Base-by-base conservation (phyloP, 1,284 basidiomycete species). In the Ustilago esculenta region DNA sequence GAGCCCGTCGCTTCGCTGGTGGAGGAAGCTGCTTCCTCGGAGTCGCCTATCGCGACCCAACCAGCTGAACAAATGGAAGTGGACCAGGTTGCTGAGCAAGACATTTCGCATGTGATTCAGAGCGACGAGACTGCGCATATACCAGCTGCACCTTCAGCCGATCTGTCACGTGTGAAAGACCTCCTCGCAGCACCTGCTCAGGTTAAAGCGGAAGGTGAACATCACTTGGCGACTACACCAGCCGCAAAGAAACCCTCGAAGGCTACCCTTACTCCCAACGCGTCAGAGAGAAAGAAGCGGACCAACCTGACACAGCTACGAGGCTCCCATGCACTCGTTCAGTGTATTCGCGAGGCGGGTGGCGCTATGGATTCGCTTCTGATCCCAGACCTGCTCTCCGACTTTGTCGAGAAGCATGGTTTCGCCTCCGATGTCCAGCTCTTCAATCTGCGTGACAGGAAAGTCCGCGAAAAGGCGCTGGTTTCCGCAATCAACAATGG, bases 331-430 rank as follows among this genome's bases (percentile, higher is more conserved):
- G 41, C 64, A 14, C 61, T 72, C 5, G 69, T 67, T 10, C 42
- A 67, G 25, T 72, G 69, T 34, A 44, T 72, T 17, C 54, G 53
- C 18, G 58, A 72, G 10, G 46, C 50, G 0, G 69, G 64, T 12
- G 64, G 69, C 20, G 64, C 56, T 17, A 59, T 72, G 46, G 69
- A 72, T 34, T 27, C 59, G 21, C 59, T 72, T 4, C 41, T 41
- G 24, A 52, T 72, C 21, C 64, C 63, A 2, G 44, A 55, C 11
- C 53, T 43, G 39, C 58, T 71, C 23, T 23, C 56, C 30, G 33
- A 33, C 32, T 72, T 42, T 44, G 58, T 72, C 21, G 69, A 72
- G 40, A 46, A 39, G 27, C 48, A 60, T 9, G 54, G 58, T 6
- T 58, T 58, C n/a, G 44, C 57, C 8, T 63, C 57, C 23, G 48